Base-by-base conservation (phyloP, 1,284 basidiomycete species). In the Ceratobasidium sp. region DNA sequence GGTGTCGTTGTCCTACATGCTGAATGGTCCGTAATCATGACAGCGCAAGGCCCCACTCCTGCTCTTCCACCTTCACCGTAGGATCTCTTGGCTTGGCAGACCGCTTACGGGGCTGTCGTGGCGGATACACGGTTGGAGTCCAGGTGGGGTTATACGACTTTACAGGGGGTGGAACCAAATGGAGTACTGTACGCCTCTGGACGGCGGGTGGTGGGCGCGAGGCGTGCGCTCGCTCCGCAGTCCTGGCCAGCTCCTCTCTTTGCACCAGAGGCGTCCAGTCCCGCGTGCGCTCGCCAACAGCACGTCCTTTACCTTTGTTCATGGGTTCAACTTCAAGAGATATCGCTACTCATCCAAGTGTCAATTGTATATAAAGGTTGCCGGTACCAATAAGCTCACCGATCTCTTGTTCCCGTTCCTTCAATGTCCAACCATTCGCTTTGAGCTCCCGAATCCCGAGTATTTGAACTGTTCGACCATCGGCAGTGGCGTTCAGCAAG, bases 31-130 rank as follows among this genome's bases (percentile, higher is more conserved):
- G 30, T 6, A 33, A 33, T 33, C 6, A 33, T 33, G 3, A 33
- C 30, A 42, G 40, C 9, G 16, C 58, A 8, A 60, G 38, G 21
- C 18, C 21, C 38, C n/a, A 44, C 7, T 25, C 58, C n/a, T 8
- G 21, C 21, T 60, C 58, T 44, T 69, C 64, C 53, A 44, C 9
- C 53, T 69, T 69, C 16, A 69, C 64, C 3, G 40, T 40, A 16
- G 40, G 38, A 30, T 69, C 53, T 44, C 40, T 40, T 44, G 40
- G 49, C 38, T 44, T 23, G 21, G 64, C 46, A 14, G 25, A 25
- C 7, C 63, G n/a, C 8, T 54, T 54, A 21, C 46, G 46, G 36
- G 28, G 25, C 40, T 66, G 44, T 25, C 63, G 46, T 8, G 63
- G 49, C 1, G 63, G 63, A 54, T 66, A 14, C 1, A 23, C 21